These are phyloP conservation scores for Globisporangium abappressorium DNA, from an alignment of 352 stramenopile genomes.

Conservation along the genomic window DNA sequence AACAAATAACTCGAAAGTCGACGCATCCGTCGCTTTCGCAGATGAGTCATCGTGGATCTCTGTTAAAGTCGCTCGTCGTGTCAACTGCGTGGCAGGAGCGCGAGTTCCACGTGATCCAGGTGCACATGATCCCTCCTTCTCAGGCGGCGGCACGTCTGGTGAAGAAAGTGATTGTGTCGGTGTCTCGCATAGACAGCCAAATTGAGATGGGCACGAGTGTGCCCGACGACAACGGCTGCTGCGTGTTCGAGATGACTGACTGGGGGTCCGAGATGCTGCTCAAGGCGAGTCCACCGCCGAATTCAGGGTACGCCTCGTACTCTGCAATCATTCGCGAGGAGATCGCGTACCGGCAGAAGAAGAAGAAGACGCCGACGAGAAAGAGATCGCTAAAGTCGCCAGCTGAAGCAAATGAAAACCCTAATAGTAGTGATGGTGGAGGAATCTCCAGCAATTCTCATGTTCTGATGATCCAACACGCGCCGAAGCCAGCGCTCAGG, in stretches of 20 bases:
- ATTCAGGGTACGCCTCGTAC: constrained; percentile 29
- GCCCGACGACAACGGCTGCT: constrained; percentile 43
- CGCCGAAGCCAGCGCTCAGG: not conserved
- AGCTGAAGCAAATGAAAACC: not conserved
- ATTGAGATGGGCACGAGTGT: constrained; percentile 27
- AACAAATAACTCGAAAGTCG: not conserved
- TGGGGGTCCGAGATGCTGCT: constrained; percentile 52
- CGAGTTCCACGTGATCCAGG: constrained; percentile 34
- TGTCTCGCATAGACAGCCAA: constrained; percentile 33
- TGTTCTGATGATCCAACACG: constrained; percentile 5
- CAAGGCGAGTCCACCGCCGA: constrained; percentile 15
- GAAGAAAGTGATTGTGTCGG: constrained; percentile 34
- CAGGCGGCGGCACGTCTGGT: constrained; percentile 25
- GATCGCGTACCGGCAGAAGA: constrained; percentile 8
- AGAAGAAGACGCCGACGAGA: not conserved
- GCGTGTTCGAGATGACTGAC: constrained; percentile 59
- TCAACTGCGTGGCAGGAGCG: constrained; percentile 35
- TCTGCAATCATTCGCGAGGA: constrained; percentile 30
- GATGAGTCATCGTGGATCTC: not conserved
- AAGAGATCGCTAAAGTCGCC: not conserved
- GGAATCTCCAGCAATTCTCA: constrained; percentile 2
- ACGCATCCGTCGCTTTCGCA: constrained; percentile 2
- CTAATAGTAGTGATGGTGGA: not conserved
- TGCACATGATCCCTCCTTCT: constrained; percentile 41
- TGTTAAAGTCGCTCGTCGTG: constrained; percentile 4